Conservation (phyloP, 2,329 filamentous ascomycete species). For the Sclerotinia subarctica region DNA sequence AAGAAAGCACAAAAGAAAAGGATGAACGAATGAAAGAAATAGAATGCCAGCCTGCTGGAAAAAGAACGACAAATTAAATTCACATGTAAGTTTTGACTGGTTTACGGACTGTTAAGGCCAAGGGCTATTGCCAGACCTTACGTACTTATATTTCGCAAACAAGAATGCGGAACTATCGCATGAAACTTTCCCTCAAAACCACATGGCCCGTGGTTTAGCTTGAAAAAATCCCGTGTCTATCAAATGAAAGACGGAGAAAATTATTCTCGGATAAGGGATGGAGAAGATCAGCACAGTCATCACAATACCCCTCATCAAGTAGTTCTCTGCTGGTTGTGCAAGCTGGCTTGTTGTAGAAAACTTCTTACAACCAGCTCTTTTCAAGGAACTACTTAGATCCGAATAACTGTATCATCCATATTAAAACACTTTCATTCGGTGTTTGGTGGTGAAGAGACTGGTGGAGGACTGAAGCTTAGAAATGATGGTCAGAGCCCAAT, state of each 20-base stretch:
- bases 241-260: slow-evolving; percentile 9
- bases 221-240: not conserved
- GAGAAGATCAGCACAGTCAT: not conserved
- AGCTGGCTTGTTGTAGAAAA: not conserved
- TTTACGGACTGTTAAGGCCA: not conserved
- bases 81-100: not conserved
- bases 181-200: not conserved
- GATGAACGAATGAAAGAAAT: not conserved
- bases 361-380: not conserved
- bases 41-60: slow-evolving; percentile 1
- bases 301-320: not conserved
- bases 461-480: not conserved
- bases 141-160: slow-evolving; percentile 10
- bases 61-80: not conserved
- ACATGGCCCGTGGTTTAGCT: not conserved
- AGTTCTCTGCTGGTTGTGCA: not conserved
- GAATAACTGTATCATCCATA: not conserved
- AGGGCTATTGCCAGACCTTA: not conserved
- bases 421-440: not conserved
- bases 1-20: not conserved
- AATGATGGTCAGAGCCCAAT: slow-evolving; percentile 14
- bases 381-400: slow-evolving; percentile 3
- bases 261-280: not conserved
- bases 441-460: not conserved
- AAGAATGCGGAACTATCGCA: not conserved